Base-by-base conservation (phyloP, 2,329 filamentous ascomycete species). In the Ophiostoma piceae region DNA sequence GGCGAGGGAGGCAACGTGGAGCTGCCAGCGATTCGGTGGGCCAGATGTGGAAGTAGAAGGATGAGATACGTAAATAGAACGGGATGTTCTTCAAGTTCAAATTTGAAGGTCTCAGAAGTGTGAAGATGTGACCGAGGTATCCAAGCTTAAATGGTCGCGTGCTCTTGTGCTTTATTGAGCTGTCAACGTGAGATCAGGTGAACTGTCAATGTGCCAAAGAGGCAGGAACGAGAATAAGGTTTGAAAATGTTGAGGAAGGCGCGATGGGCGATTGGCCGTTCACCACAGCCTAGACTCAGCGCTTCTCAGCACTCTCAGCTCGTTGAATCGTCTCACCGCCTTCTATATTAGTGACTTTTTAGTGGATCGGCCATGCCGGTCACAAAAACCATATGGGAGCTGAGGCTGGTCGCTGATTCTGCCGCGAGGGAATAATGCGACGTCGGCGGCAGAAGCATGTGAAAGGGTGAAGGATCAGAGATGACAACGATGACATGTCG, bases 171-270 rank as follows among this genome's bases (percentile, higher is more conserved):
- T 62, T 32, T 16, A 16, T 12, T 19, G 32, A 60, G 54, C 7
- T 14, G 19, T 19, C 2, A 32, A 19, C 8, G 8, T 35, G 35
- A 32, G 57, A 62, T 62, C 57, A 62, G 26, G 54, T 66, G 68
- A 65, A 54, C 11, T 47, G 7, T 47, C 32, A 60, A 14, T 26
- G 0, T 22, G 51, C 9, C 22, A 11, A 26, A 57, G 51, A 54
- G 51, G 51, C n/a, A 57, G 51, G 51, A 29, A 22, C n/a, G 22
- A 47, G 29, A 32, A 11, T 39, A 54, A 32, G 37, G 39, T 11
- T n/a, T 41, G 65, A 54, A 70, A 70, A 11, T 67, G 68, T 47
- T 51, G 65, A 67, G 64, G 26, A 62, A 69, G 47, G 35, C 29
- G 51, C 54, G 39, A 65, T 22, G 16, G 47, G 47, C 47, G 16